Percentiles rank a stretch among this genome's conserved stretches.
These are phyloP conservation scores for Ambrosia trifida DNA, from an alignment of 129 eudicot species.

Conservation along the genomic window DNA sequence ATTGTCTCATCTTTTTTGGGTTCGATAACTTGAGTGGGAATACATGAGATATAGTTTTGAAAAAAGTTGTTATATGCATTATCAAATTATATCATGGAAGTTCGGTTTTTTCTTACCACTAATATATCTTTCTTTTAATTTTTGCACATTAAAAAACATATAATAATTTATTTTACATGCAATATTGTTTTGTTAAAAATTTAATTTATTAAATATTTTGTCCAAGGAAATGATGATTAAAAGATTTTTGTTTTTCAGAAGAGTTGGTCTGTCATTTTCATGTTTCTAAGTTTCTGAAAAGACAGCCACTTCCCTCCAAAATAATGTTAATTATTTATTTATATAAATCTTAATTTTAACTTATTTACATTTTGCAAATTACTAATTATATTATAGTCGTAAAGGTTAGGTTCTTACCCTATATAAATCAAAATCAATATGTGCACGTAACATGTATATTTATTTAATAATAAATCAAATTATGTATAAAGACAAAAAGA, in stretches of 20 bases:
- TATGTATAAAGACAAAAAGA: constrained; percentile 12
- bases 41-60: background rate
- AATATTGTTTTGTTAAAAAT: background rate
- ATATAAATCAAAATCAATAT: background rate
- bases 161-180: background rate
- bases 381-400: background rate
- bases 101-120: background rate
- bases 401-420: background rate
- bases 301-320: constrained; percentile 10
- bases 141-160: no score
- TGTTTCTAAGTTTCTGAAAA: constrained; percentile 17
- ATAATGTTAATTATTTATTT: background rate
- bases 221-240: constrained; percentile 1
- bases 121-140: background rate
- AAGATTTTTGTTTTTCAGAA: constrained; percentile 5
- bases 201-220: constrained; percentile 8
- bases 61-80: constrained; percentile 15
- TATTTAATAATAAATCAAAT: background rate
- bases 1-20: constrained; percentile 43
- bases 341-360: no score
- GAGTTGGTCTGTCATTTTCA: constrained; percentile 36
- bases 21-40: constrained; percentile 21
- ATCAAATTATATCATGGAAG: background rate
- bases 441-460: background rate
- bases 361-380: background rate